phyloP scores from a whole-genome alignment of 2,329 filamentous ascomycete genomes.

The Aspergillus bombycis region DNA sequence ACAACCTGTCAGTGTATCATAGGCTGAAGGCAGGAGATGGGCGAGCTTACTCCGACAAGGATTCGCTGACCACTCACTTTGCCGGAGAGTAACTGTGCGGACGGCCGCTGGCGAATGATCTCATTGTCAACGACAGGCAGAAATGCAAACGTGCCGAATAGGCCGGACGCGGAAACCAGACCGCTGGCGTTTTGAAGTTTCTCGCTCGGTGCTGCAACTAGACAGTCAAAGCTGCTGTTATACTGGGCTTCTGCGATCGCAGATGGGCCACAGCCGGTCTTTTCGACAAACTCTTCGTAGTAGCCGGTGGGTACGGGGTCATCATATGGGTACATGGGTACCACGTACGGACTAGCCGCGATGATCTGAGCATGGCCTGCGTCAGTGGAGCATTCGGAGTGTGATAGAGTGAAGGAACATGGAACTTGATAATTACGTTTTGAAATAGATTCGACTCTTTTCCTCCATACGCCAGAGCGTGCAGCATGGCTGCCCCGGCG shows the following conservation, averaged over 20 bases:
- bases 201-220: neutral
- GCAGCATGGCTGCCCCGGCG: conserved; percentile 1
- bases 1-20: neutral
- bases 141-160: neutral
- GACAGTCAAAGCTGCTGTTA: neutral
- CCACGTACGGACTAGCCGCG: neutral
- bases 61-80: neutral
- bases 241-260: neutral
- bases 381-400: neutral
- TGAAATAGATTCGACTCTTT: neutral
- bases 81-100: neutral
- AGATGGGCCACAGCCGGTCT: neutral
- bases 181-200: neutral
- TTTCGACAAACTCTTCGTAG: neutral
- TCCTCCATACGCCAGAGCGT: neutral
- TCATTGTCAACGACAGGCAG: neutral
- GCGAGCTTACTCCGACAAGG: neutral
- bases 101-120: neutral
- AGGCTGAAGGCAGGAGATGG: neutral
- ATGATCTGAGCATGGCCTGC: neutral
- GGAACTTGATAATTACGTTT: neutral
- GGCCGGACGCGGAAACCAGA: neutral
- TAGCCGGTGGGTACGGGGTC: neutral
- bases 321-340: neutral
- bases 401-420: neutral